phyloP scores from a whole-genome alignment of 2,329 filamentous ascomycete species.

The Fusarium torreyae region DNA sequence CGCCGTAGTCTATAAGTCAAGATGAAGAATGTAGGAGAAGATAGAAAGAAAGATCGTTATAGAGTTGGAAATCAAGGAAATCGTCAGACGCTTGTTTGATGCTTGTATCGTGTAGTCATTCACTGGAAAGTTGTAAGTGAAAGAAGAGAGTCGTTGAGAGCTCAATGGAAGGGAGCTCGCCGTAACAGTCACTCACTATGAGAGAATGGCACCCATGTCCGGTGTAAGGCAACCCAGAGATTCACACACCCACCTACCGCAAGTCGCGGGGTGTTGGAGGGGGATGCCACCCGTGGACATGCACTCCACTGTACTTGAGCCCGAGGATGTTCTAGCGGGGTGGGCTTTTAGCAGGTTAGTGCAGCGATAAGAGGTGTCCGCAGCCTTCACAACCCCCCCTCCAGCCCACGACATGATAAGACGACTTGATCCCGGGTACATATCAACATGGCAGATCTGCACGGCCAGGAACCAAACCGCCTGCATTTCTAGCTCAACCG shows the following conservation, averaged over 20 bases:
- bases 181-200: conserved; percentile 28
- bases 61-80: conserved; percentile 37
- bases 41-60: conserved; percentile 42
- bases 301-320: conserved; percentile 4
- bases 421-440: too few species aligned
- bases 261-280: conserved; percentile 27
- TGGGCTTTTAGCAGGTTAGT: too few species aligned
- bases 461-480: too few species aligned
- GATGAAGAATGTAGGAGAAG: conserved; percentile 12
- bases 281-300: not conserved
- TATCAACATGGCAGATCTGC: too few species aligned
- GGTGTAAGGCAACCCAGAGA: conserved; percentile 30
- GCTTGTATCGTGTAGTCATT: conserved; percentile 49
- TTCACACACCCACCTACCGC: conserved; percentile 5
- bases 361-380: not conserved
- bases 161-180: conserved; percentile 32
- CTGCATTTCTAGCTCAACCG: not conserved
- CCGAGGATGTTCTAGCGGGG: conserved; percentile 16
- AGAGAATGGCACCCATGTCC: conserved; percentile 29
- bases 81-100: conserved; percentile 46
- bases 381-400: too few species aligned
- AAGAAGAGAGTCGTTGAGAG: conserved; percentile 37
- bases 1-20: conserved; percentile 41
- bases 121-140: conserved; percentile 42
- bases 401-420: too few species aligned